Evolutionary conservation across 306 rosid genomes (phyloP).

Genomic region (Pterocarpus macrocarpus): DNA sequence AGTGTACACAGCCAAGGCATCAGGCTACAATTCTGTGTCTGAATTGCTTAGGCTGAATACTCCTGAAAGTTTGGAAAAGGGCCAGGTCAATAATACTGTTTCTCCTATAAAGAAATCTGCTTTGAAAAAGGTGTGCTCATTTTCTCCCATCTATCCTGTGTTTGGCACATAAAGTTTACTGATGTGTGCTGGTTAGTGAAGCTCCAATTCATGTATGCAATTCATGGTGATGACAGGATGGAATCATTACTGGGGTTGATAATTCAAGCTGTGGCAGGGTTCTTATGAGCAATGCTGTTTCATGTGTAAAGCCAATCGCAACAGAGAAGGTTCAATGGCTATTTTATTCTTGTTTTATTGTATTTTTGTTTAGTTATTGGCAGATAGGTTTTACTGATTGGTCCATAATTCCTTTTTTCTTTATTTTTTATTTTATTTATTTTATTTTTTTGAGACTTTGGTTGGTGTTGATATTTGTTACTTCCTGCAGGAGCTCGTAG

Average conservation of each 20-base stretch:
- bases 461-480: constrained; percentile 20
- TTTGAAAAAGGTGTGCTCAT: constrained; percentile 51
- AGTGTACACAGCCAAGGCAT: constrained; percentile 58
- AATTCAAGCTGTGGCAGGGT: constrained; percentile 42
- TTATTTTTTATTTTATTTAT: not conserved
- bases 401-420: not conserved
- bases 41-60: constrained; percentile 59
- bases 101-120: constrained; percentile 43
- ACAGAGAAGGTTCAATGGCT: not conserved
- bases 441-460: not conserved
- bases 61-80: not conserved
- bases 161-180: not conserved
- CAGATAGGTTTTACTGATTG: not conserved
- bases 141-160: not conserved
- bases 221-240: constrained; percentile 14
- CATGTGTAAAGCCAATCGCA: constrained; percentile 33
- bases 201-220: constrained; percentile 3
- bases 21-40: constrained; percentile 70
- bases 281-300: not conserved
- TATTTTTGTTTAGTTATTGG: not conserved
- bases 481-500: constrained; percentile 46
- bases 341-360: constrained; percentile 18
- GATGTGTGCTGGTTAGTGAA: constrained; percentile 15
- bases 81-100: not conserved
- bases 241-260: not conserved